Percentiles rank a stretch among this genome's conserved stretches.
These are phyloP conservation scores for Ogataea degrootiae DNA, from an alignment of 805 yeast species.

Conservation along the genomic window DNA sequence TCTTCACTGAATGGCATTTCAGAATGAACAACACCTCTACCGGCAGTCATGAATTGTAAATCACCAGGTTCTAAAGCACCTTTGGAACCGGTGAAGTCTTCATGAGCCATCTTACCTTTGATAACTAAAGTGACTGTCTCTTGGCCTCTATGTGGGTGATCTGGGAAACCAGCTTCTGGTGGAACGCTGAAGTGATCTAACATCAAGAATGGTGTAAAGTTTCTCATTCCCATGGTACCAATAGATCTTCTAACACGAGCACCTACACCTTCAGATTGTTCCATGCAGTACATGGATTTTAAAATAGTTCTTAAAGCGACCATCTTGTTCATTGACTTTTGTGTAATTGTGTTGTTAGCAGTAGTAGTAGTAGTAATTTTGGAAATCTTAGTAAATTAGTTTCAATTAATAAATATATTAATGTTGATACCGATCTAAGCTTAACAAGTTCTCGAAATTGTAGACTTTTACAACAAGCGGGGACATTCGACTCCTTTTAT, in stretches of 20 bases:
- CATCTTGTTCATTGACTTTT: conserved; percentile 13
- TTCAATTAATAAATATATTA: too few species aligned
- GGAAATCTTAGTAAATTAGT: neutral
- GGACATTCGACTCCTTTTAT: too few species aligned
- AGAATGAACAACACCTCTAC: conserved; percentile 78
- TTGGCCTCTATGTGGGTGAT: conserved; percentile 80
- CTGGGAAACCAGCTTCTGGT: conserved; percentile 73
- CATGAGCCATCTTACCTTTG: conserved; percentile 69
- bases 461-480: too few species aligned
- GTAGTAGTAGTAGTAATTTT: neutral
- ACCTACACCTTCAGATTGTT: conserved; percentile 85
- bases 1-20: conserved; percentile 72
- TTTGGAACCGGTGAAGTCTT: conserved; percentile 81
- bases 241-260: conserved; percentile 79
- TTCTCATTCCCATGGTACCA: conserved; percentile 62
- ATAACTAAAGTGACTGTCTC: conserved; percentile 71
- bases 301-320: conserved; percentile 42
- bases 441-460: too few species aligned
- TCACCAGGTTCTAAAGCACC: conserved; percentile 80
- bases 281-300: conserved; percentile 52
- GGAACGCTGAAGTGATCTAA: conserved; percentile 69
- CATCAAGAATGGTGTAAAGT: conserved; percentile 78
- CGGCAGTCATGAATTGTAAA: conserved; percentile 92
- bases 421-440: too few species aligned
- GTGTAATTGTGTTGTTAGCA: neutral